phyloP scores from a whole-genome alignment of 495 filamentous ascomycete species.

The Talaromyces adpressus region DNA sequence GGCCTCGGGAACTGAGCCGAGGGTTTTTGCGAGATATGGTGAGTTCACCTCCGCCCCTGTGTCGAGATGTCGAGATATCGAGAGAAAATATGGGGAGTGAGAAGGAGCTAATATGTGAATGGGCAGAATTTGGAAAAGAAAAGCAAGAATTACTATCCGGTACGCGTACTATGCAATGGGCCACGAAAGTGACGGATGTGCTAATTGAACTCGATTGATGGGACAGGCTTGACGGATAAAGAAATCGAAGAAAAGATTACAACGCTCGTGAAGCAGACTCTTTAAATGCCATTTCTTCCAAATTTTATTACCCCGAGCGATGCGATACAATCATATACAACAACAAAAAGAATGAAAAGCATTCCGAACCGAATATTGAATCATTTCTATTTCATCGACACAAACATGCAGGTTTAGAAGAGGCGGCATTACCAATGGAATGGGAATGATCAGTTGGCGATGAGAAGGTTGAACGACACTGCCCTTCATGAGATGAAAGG shows the following conservation, averaged over 20 bases:
- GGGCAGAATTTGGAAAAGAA: slow-evolving; percentile 71
- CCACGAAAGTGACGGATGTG: slow-evolving; percentile 1
- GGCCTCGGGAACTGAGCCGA: slow-evolving; percentile 71
- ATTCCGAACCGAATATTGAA: too few relatives aligned
- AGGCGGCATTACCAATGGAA: not conserved
- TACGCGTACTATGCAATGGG: slow-evolving; percentile 20
- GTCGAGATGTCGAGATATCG: too few relatives aligned
- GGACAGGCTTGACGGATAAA: slow-evolving; percentile 76
- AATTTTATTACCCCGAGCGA: not conserved
- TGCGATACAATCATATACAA: not conserved
- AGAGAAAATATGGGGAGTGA: not conserved
- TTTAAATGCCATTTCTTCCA: not conserved
- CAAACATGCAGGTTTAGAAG: too few relatives aligned
- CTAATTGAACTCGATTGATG: slow-evolving; percentile 2
- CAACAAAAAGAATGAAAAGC: not conserved
- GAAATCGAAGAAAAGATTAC: slow-evolving; percentile 88
- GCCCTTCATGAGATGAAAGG: too few relatives aligned
- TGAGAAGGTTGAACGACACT: not conserved
- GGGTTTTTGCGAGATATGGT: slow-evolving; percentile 93
- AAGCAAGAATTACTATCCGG: slow-evolving; percentile 76
- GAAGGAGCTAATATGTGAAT: slow-evolving; percentile 7
- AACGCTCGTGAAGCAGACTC: slow-evolving; percentile 60
- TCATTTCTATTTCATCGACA: too few relatives aligned
- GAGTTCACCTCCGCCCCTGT: slow-evolving; percentile 18
- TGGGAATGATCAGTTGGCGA: not conserved